phyloP scores from a whole-genome alignment of 495 filamentous ascomycete genomes.

The Lasiosphaeriaceae sp. region DNA sequence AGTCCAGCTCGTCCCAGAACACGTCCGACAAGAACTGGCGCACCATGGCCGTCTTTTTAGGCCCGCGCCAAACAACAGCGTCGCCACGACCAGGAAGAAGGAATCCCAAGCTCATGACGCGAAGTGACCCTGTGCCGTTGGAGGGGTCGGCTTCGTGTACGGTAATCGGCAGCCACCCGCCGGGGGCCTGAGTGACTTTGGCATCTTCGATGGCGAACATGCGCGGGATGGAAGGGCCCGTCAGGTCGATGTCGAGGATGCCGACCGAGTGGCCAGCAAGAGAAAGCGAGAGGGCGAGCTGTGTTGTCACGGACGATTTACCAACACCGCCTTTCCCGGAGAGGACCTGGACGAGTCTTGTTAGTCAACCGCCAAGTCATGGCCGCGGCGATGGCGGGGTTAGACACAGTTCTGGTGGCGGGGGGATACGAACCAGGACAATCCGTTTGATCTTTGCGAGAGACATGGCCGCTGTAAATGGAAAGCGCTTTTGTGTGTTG shows the following conservation, averaged over 20 bases:
- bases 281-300: conserved; percentile 86
- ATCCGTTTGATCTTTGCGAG: conserved; percentile 58
- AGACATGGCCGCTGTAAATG: conserved; percentile 41
- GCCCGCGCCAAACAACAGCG: conserved; percentile 94
- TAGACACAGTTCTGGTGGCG: background rate
- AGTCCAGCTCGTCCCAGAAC: conserved; percentile 83
- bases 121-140: conserved; percentile 59
- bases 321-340: conserved; percentile 98
- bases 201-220: conserved; percentile 84
- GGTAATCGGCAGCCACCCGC: conserved; percentile 84
- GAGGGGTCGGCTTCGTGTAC: conserved; percentile 59
- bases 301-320: conserved; percentile 94
- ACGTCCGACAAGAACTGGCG: conserved; percentile 91
- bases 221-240: conserved; percentile 91
- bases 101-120: conserved; percentile 92
- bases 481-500: background rate
- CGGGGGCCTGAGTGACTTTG: conserved; percentile 84
- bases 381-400: conserved; percentile 11
- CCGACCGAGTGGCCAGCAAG: conserved; percentile 82
- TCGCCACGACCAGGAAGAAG: conserved; percentile 77
- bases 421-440: conserved; percentile 45
- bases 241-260: conserved; percentile 93
- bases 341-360: conserved; percentile 56
- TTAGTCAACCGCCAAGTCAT: conserved; percentile 1
- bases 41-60: conserved; percentile 99